phyloP scores from a whole-genome alignment of 2,329 filamentous ascomycete genomes.

The Alternaria incomplexa region DNA sequence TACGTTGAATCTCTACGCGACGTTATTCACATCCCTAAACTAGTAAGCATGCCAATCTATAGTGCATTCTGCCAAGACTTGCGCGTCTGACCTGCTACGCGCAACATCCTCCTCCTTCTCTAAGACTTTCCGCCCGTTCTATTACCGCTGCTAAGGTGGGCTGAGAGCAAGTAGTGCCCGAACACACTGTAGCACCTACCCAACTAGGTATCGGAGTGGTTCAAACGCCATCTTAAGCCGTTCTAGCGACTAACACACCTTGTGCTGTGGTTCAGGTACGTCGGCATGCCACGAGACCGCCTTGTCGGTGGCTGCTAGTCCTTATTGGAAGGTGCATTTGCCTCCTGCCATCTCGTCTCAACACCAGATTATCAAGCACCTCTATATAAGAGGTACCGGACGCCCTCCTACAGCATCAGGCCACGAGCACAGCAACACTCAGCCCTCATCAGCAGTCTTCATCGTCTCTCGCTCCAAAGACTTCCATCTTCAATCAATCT shows the following conservation, averaged over 20 bases:
- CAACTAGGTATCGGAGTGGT: constrained; percentile 33
- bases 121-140: constrained; percentile 18
- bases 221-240: constrained; percentile 35
- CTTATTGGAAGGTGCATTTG: constrained; percentile 40
- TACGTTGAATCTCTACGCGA: constrained; percentile 20
- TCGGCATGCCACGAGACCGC: constrained; percentile 24
- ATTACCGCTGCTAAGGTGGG: constrained; percentile 33
- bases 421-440: constrained; percentile 35
- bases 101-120: constrained; percentile 23
- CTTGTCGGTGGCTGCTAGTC: constrained; percentile 27
- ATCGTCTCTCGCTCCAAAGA: constrained; percentile 18
- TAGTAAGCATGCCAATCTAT: constrained; percentile 42
- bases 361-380: constrained; percentile 7
- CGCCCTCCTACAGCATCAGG: constrained; percentile 24
- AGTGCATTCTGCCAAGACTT: constrained; percentile 37
- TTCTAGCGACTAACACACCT: constrained; percentile 18
- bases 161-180: constrained; percentile 31
- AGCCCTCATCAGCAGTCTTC: constrained; percentile 23
- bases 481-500: constrained; percentile 13
- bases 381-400: constrained; percentile 40
- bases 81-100: constrained; percentile 23
- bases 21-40: constrained; percentile 38
- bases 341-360: constrained; percentile 16
- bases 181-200: constrained; percentile 38
- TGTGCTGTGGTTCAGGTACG: constrained; percentile 18